Conservation (phyloP, 2,329 filamentous ascomycete species). For the Venturia carpophila region DNA sequence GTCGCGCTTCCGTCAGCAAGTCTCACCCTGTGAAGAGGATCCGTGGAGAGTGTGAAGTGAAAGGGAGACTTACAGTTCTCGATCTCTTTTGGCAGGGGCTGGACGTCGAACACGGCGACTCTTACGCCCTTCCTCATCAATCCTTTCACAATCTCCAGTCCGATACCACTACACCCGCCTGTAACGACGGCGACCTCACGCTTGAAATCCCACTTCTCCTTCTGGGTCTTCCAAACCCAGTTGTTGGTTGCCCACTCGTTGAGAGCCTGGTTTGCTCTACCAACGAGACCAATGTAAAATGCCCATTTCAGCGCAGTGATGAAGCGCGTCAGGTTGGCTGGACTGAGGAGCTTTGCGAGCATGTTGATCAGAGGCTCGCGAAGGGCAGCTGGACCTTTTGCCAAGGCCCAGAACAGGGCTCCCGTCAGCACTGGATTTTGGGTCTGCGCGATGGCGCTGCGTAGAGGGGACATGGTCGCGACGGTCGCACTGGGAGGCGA, state of each 20-base stretch:
- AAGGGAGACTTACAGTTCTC: slow-evolving; percentile 21
- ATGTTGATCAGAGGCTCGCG: slow-evolving; percentile 24
- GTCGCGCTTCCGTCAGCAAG: neutral
- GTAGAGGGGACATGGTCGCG: slow-evolving; percentile 7
- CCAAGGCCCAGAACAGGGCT: slow-evolving; percentile 27
- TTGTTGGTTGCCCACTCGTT: slow-evolving; percentile 30
- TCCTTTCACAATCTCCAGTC: slow-evolving; percentile 29
- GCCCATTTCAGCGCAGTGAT: slow-evolving; percentile 18
- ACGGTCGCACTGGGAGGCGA: neutral
- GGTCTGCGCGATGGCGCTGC: slow-evolving; percentile 14
- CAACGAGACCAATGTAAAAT: slow-evolving; percentile 28
- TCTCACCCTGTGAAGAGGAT: neutral
- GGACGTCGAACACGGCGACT: slow-evolving; percentile 36
- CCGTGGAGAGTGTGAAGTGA: neutral
- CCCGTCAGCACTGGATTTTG: slow-evolving; percentile 24
- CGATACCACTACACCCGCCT: slow-evolving; percentile 33
- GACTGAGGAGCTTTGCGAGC: slow-evolving; percentile 21
- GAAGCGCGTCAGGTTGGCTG: slow-evolving; percentile 23
- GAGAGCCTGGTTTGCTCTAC: slow-evolving; percentile 25
- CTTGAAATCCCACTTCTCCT: slow-evolving; percentile 31
- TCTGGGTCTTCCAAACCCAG: slow-evolving; percentile 29
- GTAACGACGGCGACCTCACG: slow-evolving; percentile 33
- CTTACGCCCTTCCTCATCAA: slow-evolving; percentile 31
- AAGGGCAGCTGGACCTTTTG: slow-evolving; percentile 26
- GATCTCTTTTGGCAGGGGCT: slow-evolving; percentile 28